Conservation (phyloP, 2,329 filamentous ascomycete genomes). For the Diplocarpon mali region DNA sequence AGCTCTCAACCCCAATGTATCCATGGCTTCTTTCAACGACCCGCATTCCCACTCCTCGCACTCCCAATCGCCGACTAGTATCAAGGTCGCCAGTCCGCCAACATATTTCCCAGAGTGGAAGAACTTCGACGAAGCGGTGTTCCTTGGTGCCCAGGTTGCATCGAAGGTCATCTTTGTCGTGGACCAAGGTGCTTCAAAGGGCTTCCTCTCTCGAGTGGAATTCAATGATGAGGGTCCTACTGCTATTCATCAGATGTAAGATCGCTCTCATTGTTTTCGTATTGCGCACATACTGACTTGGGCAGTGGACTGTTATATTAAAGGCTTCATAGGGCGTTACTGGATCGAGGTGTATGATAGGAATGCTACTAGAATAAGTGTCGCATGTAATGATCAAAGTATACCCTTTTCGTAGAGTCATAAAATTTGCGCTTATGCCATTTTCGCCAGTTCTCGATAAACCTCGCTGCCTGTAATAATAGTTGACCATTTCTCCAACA, state of each 20-base stretch:
- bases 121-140: conserved; percentile 49
- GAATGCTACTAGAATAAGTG: conserved; percentile 1
- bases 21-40: conserved; percentile 27
- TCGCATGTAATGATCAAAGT: conserved; percentile 7
- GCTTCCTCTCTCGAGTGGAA: conserved; percentile 50
- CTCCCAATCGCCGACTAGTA: conserved; percentile 56
- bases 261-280: neutral
- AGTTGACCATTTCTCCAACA: too few species aligned
- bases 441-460: too few species aligned
- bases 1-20: conserved; percentile 28
- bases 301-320: conserved; percentile 9
- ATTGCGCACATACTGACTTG: neutral
- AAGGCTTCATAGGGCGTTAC: neutral
- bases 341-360: conserved; percentile 6
- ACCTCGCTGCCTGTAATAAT: too few species aligned
- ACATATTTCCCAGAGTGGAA: conserved; percentile 61
- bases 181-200: conserved; percentile 50
- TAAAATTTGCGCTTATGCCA: neutral
- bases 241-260: conserved; percentile 28
- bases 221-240: conserved; percentile 28
- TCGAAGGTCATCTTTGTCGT: conserved; percentile 61
- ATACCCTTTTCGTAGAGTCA: conserved; percentile 6
- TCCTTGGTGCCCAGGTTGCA: conserved; percentile 62
- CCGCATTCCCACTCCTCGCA: conserved; percentile 47
- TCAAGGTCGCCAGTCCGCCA: conserved; percentile 54